Evolutionary conservation across 1,284 basidiomycete species (phyloP).

Genomic region (Papiliotrema terrestris): DNA sequence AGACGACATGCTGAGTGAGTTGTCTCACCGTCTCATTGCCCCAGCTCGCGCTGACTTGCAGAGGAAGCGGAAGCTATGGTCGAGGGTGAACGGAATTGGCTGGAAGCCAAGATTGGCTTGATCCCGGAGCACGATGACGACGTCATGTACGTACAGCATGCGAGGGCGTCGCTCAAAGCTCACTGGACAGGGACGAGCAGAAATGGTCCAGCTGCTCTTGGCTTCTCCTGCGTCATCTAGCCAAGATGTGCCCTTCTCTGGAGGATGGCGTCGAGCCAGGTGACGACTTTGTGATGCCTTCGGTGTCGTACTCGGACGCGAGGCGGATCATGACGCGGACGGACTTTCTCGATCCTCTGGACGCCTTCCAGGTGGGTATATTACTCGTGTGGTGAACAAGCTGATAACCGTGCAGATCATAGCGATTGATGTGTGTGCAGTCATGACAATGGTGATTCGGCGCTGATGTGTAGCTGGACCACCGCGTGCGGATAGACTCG

Average conservation of each 20-base stretch:
- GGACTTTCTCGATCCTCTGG: constrained; percentile 66
- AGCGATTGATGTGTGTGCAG: constrained; percentile 63
- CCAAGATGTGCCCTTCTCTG: constrained; percentile 19
- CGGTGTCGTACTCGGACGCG: constrained; percentile 44
- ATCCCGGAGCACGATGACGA: constrained; percentile 77
- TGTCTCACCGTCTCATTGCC: not conserved
- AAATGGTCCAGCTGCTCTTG: constrained; percentile 60
- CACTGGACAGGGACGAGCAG: constrained; percentile 53
- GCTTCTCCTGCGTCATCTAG: constrained; percentile 38
- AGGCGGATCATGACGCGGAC: constrained; percentile 72
- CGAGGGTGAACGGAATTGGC: constrained; percentile 70
- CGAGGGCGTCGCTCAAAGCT: not conserved
- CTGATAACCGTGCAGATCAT: constrained; percentile 55
- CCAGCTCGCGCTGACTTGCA: constrained; percentile 6
- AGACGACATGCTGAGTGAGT: constrained; percentile 56
- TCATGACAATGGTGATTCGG: not conserved
- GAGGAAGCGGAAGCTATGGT: constrained; percentile 63
- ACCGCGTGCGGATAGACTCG: constrained; percentile 74
- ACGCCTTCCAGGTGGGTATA: constrained; percentile 45
- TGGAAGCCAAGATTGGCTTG: constrained; percentile 63
- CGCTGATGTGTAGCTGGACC: constrained; percentile 53
- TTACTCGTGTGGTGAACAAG: too few species aligned
- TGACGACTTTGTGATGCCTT: constrained; percentile 31
- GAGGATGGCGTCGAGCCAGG: constrained; percentile 7
- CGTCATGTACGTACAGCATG: constrained; percentile 57